Evolutionary conservation across 768 basidiomycete genomes (phyloP), one percentile per base, ranked within the genome.

Genomic region (Lactifluus echinatus): DNA sequence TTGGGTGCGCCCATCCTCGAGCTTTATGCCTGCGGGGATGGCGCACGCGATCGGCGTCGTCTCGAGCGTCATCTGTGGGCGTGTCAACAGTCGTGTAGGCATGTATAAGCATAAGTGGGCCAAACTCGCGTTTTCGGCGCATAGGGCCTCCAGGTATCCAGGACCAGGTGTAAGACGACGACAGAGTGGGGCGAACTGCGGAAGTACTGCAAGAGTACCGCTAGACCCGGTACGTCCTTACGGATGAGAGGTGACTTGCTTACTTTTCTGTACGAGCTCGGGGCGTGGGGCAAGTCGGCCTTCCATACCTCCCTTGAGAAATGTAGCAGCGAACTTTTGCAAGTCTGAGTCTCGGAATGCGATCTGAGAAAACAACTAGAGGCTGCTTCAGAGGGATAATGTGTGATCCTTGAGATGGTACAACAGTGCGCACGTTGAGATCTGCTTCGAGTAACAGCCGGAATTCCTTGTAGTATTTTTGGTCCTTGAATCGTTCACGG

Each of bases 71-170:
- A 39, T 33, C 57, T 58, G 44, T 5, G 10, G 12, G 31, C 28
- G 19, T 7, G 15, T 17, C 44, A 11, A 47, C n/a, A 31, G 6
- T n/a, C 14, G 42, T 4, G 28, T n/a, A 23, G 14, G 43, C 7
- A 28, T n/a, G 29, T 19, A 33, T 31, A 43, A 7, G 26, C 10
- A 14, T 40, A n/a, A n/a, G 14, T 23, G 8, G 28, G 24, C 2
- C 12, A 21, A 8, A 10, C 58, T 34, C 46, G 63, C 69, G 47
- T 69, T 69, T 47, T 64, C 60, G 36, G 64, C 55, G 23, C 54
- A 56, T 21, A 70, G 63, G 2, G 70, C 66, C 50, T 70, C 68
- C 55, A 71, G 62, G 55, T 69, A 72, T 1, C 69, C 68, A 5
- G 67, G 67, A 0, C 69, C 69, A n/a, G 67, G 68, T 4, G 70